Base-by-base conservation (phyloP, 306 rosid species). In the Fragaria iinumae region DNA sequence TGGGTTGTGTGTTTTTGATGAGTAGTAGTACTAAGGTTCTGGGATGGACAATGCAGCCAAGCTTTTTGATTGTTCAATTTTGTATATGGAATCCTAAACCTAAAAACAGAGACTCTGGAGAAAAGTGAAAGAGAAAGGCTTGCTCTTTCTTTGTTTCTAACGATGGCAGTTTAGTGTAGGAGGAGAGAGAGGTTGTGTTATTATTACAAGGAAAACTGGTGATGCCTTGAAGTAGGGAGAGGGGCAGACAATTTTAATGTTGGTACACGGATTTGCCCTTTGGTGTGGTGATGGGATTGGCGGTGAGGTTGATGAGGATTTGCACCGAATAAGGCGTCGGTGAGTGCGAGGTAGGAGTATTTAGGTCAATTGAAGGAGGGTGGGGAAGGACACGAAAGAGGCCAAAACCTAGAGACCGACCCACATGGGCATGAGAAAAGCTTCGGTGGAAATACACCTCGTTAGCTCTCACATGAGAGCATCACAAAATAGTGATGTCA, bases 261-360 rank as follows among this genome's bases (percentile, higher is more conserved):
- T 0, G 32, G 12, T 66, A 21, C 80, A 74, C 84, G 63, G 38
- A 69, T 63, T 41, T 77, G 0, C 78, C 80, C 82, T 44, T 44
- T 39, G 25, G 9, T 0, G 12, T 6, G 5, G 53, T 2, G 9
- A 4, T 3, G 3, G 3, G 32, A 41, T 6, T 10, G 66, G 73
- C 5, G 44, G 10, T 17, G 17, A 25, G 76, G 38, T 56, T 4
- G 49, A 6, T 1, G 55, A 18, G 38, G 3, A 14, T 29, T 1
- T 9, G 63, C 75, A 67, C 81, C 65, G 78, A 71, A 81, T 44
- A 14, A 44, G 65, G 29, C 23, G 45, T 53, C 74, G 81, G 76
- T 17, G 55, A 8, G 69, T 0, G n/a, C 10, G 9, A 20, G 76
- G 16, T 16, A 49, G 75, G 74, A 83, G 79, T 52, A 65, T 74